phyloP scores from a whole-genome alignment of 2,329 filamentous ascomycete species.

The Phaeophleospora eucalypticola region DNA sequence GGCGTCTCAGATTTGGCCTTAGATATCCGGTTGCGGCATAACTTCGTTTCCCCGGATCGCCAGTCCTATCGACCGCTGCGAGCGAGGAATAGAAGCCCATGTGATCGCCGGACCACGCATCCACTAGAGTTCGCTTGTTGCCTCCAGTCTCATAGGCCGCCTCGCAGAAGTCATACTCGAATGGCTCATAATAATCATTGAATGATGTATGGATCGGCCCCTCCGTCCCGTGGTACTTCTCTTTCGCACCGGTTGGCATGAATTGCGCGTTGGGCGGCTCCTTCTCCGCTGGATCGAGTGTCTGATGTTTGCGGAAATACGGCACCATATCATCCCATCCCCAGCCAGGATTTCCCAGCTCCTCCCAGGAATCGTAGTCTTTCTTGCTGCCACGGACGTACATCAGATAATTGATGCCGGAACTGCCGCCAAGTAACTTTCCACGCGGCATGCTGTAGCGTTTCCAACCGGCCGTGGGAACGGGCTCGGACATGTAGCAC shows the following conservation, averaged over 20 bases:
- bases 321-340: slow-evolving; percentile 27
- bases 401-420: slow-evolving; percentile 39
- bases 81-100: slow-evolving; percentile 33
- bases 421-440: slow-evolving; percentile 37
- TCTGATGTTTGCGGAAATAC: slow-evolving; percentile 29
- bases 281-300: slow-evolving; percentile 18
- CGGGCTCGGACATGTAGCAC: slow-evolving; percentile 28
- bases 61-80: slow-evolving; percentile 31
- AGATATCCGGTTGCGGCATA: slow-evolving; percentile 34
- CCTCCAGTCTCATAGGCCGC: slow-evolving; percentile 34
- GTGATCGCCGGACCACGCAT: slow-evolving; percentile 33
- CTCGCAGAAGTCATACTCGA: slow-evolving; percentile 36
- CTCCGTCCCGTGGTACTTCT: slow-evolving; percentile 31
- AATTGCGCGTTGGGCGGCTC: slow-evolving; percentile 16
- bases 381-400: slow-evolving; percentile 31
- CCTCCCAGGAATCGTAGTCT: slow-evolving; percentile 37
- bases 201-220: slow-evolving; percentile 36
- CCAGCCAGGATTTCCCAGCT: slow-evolving; percentile 28
- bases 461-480: slow-evolving; percentile 23
- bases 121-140: slow-evolving; percentile 26
- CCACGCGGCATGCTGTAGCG: slow-evolving; percentile 34
- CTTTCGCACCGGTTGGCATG: slow-evolving; percentile 22
- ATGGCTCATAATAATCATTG: slow-evolving; percentile 36
- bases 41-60: slow-evolving; percentile 28
- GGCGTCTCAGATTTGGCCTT: slow-evolving; percentile 26